Conservation (phyloP, 768 basidiomycete species). For the Lentinus brumalis region DNA sequence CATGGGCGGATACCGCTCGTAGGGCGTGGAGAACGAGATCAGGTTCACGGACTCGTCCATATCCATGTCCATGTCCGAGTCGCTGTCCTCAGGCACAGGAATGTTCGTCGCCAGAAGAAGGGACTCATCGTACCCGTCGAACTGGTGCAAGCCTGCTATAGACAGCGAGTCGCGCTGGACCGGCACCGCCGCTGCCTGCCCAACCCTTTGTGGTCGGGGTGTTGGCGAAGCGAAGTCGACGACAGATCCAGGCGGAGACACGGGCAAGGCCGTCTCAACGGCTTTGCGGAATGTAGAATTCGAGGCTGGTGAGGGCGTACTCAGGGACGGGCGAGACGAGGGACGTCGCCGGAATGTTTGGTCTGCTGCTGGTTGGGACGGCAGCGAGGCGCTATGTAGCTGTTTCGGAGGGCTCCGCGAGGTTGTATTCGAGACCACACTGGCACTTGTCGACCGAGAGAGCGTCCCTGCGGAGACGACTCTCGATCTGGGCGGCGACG, state of each 20-base stretch:
- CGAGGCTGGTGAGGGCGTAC: conserved; percentile 27
- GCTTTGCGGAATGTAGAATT: conserved; percentile 33
- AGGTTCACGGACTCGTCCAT: conserved; percentile 53
- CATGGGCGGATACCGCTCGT: conserved; percentile 47
- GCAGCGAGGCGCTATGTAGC: conserved; percentile 23
- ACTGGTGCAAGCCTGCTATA: conserved; percentile 37
- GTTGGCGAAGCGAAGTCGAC: conserved; percentile 21
- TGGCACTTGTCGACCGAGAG: conserved; percentile 27
- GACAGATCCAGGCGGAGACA: conserved; percentile 30
- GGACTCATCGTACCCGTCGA: conserved; percentile 48
- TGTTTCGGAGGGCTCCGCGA: conserved; percentile 15
- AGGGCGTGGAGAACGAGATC: conserved; percentile 74
- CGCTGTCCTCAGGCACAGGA: conserved; percentile 74
- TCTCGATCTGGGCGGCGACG: conserved; percentile 24
- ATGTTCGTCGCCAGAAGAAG: conserved; percentile 70
- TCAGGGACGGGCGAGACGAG: conserved; percentile 25
- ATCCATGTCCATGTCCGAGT: conserved; percentile 59
- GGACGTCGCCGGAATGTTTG: conserved; percentile 26
- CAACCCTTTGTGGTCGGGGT: conserved; percentile 18
- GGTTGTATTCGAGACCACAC: conserved; percentile 11
- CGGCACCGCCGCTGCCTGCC: conserved; percentile 32
- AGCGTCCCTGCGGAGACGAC: conserved; percentile 21
- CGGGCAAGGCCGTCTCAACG: conserved; percentile 36
- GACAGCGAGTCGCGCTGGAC: conserved; percentile 46
- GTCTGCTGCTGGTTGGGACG: conserved; percentile 29